Base-by-base conservation (phyloP, 2,329 filamentous ascomycete genomes). In the Dothideomycetes sp. region DNA sequence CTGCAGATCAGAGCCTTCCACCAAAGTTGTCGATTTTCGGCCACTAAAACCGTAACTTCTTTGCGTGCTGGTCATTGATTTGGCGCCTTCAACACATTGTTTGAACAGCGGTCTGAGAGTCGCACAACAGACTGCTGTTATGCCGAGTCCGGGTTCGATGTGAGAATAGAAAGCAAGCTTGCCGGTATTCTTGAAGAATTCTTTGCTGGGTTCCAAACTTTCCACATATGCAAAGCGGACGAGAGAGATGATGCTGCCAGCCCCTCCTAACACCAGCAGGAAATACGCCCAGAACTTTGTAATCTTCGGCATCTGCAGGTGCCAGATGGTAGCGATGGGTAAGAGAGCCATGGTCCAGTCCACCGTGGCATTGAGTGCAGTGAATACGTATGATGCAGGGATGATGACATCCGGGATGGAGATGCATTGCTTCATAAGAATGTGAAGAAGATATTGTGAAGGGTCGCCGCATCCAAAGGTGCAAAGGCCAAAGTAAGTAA, bases 21-120 rank as follows among this genome's bases (percentile, higher is more conserved):
- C 18, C 6, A 25, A 8, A 12, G 13, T 34, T 6, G 6, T 25
- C 4, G 10, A 12, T 11, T 25, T 34, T n/a, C n/a, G n/a, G 32
- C 22, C 22, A 19, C 20, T 34, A 3, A 22, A 22, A 17, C 32
- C 32, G 5, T 24, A 22, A 25, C 32, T 34, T 13, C 15, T 34
- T 4, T 34, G 32, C 12, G 32, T 34, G 13, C 32, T 25, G 12
- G 19, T 15, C n/a, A 23, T 18, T 12, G 31, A 33, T 18, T 33
- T 33, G 31, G 31, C 31, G 4, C 31, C 19, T 4, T 33, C 19
- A 4, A 33, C 4, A 23, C 31, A 33, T 15, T 33, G 31, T n/a
- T 20, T 45, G 39, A 53, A 49, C 2, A 54, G 33, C 2, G 51
- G 48, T 10, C 52, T 45, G 10, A 52, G 45, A 4, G 51, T 45